Evolutionary conservation across 805 yeast genomes (phyloP).

Genomic region (Pichia cabralensis): DNA sequence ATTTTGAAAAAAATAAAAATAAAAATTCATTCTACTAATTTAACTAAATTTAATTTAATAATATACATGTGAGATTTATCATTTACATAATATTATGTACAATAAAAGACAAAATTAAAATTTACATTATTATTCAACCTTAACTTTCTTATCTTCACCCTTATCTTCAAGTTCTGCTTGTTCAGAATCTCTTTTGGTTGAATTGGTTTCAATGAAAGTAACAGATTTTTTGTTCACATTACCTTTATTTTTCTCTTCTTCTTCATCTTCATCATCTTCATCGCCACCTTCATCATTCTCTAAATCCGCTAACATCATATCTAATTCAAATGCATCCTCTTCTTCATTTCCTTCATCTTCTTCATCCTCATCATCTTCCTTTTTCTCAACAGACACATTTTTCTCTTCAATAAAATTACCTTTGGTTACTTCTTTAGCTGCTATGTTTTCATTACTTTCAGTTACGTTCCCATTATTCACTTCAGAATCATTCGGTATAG

Average conservation of each 20-base stretch:
- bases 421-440: no score
- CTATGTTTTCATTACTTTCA: no score
- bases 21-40: no score
- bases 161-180: neutral
- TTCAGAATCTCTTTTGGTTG: neutral
- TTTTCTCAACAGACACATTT: neutral
- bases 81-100: no score
- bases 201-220: no score
- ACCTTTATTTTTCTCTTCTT: neutral
- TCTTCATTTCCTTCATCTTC: constrained; percentile 1
- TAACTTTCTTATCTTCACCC: neutral
- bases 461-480: no score
- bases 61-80: no score
- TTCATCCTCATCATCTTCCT: neutral
- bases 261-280: neutral
- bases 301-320: constrained; percentile 5
- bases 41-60: neutral
- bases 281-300: constrained; percentile 4
- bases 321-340: constrained; percentile 2
- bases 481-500: no score
- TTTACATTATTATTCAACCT: neutral
- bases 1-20: no score
- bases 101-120: neutral
- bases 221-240: neutral
- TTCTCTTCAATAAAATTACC: neutral